Percentiles rank a stretch among this genome's conserved stretches.
phyloP scores from a whole-genome alignment of 768 basidiomycete genomes.

The Panaeolus cyanescens region DNA sequence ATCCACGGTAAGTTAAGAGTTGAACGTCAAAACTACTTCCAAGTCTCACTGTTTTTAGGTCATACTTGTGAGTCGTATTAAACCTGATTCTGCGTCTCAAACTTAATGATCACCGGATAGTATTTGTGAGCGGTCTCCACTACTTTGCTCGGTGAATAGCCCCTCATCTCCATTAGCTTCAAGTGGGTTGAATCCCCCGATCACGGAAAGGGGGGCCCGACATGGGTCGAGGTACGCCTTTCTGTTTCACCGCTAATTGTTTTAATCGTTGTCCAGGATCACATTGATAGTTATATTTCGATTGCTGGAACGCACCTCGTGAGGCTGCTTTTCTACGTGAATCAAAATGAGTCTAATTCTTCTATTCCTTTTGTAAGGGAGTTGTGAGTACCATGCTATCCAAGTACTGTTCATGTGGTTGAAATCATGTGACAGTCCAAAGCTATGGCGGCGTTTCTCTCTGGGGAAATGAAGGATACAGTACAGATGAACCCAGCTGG shows the following conservation, averaged over 20 bases:
- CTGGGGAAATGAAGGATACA: constrained; percentile 95
- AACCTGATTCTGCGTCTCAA: background rate
- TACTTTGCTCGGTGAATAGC: constrained; percentile 5
- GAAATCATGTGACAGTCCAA: constrained; percentile 58
- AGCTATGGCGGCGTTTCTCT: constrained; percentile 93
- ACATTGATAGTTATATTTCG: constrained; percentile 83
- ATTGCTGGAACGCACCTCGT: constrained; percentile 89
- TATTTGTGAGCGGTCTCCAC: constrained; percentile 70
- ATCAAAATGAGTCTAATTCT: background rate
- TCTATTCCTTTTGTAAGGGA: constrained; percentile 47
- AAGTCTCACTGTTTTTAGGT: constrained; percentile 29
- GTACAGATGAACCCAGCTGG: constrained; percentile 84
- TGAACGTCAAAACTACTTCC: background rate
- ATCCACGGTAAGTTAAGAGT: constrained; percentile 53
- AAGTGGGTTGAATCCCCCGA: constrained; percentile 95
- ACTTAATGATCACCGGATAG: constrained; percentile 36
- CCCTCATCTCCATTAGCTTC: constrained; percentile 48
- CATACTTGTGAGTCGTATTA: constrained; percentile 44
- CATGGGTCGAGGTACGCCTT: constrained; percentile 84
- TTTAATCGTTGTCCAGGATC: constrained; percentile 46
- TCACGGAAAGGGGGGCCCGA: constrained; percentile 78
- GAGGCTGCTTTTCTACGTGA: constrained; percentile 19
- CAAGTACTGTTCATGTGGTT: background rate
- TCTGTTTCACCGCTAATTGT: constrained; percentile 3
- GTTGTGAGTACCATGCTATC: constrained; percentile 51